Evolutionary conservation across 2,329 filamentous ascomycete genomes (phyloP), one percentile per base, ranked within the genome.

Genomic region (Penicillium sp.): DNA sequence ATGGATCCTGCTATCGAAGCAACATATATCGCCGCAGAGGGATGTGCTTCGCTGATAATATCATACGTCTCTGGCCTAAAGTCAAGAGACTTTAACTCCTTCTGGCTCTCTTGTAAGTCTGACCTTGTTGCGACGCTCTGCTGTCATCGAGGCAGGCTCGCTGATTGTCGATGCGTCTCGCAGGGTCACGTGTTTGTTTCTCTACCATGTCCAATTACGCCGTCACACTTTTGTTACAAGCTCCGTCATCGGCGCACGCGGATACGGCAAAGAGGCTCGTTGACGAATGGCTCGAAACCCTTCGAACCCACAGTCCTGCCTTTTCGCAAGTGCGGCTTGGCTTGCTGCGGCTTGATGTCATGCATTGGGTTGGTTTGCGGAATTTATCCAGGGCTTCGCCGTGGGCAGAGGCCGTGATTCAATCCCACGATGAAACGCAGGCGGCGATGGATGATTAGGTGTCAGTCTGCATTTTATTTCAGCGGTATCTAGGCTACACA

Each of bases 281-380:
- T 19, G 48, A 15, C 11, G 26, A 30, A 3, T 50, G 48, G 48
- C 23, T 23, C 0, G 26, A 30, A 50, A 19, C 26, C 5, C 29
- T 31, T 30, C 29, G 48, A 30, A 31, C 26, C 2, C 48, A 50
- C 17, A 50, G 48, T 5, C 48, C 11, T 2, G n/a, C 23, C 26
- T 50, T 50, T 19, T 5, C 11, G 2, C 48, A 50, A 26, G 29
- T 50, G n/a, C 26, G n/a, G 2, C 48, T 50, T 15, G 48, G 48
- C 9, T 17, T 50, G 26, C 26, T 50, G 9, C 48, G 48, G 23
- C 15, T 50, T 5, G n/a, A 50, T 15, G 48, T 31, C n/a, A 50
- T 50, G 48, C 48, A 50, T 7, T 50, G 48, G 48, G 48, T 50
- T 31, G 48, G 48, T 5, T 31, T 50, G 23, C 23, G 48, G n/a